These are phyloP conservation scores for Crithidia fasciculata DNA, from an alignment of 208 protist genomes.

Conservation along the genomic window DNA sequence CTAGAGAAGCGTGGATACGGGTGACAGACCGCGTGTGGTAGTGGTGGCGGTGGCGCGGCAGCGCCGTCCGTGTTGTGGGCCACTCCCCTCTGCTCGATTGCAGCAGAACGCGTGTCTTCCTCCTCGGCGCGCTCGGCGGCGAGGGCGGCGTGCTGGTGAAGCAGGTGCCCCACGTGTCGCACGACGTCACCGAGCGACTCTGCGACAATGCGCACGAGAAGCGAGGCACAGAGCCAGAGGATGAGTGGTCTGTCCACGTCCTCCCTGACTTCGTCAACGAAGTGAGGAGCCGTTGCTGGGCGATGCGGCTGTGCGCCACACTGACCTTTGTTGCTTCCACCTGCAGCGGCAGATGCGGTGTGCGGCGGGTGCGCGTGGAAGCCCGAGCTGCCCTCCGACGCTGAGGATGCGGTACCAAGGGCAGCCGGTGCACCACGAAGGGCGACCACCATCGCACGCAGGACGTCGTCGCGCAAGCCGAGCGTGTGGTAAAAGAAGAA, in stretches of 20 bases:
- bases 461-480: conserved; percentile 40
- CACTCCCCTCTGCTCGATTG: too few species aligned
- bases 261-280: conserved; percentile 24
- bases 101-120: neutral
- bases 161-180: conserved; percentile 60
- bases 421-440: conserved; percentile 27
- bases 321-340: too few species aligned
- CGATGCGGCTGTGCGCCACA: too few species aligned
- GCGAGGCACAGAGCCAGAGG: conserved; percentile 70
- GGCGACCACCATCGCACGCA: conserved; percentile 39
- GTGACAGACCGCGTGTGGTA: neutral
- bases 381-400: neutral
- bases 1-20: conserved; percentile 36
- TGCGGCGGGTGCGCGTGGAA: neutral
- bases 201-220: conserved; percentile 74
- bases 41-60: neutral
- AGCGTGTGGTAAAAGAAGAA: conserved; percentile 83
- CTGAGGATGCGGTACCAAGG: neutral
- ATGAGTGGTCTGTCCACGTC: conserved; percentile 56
- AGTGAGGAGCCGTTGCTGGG: conserved; percentile 8
- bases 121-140: conserved; percentile 49
- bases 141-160: conserved; percentile 69
- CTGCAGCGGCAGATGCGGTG: neutral
- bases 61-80: neutral
- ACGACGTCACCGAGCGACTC: conserved; percentile 83